phyloP scores from a whole-genome alignment of 208 protist species.

The Leishmania major region DNA sequence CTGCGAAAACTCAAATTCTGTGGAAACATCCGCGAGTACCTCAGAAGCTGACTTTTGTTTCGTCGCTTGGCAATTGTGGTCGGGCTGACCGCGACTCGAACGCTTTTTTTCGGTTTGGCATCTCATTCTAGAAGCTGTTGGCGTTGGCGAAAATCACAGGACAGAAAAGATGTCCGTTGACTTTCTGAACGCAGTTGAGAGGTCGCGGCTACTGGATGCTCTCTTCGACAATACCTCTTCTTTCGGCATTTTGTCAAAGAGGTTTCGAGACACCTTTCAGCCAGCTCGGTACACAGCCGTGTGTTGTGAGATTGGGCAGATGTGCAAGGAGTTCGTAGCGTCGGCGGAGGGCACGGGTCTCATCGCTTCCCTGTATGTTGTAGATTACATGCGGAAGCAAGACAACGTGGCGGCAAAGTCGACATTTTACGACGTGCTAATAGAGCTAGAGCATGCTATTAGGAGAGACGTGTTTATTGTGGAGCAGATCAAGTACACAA shows the following conservation, averaged over 20 bases:
- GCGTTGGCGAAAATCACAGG: not conserved
- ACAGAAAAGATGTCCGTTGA: conserved; percentile 21
- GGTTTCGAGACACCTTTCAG: conserved; percentile 58
- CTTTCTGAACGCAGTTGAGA: conserved; percentile 29
- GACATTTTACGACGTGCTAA: conserved; percentile 62
- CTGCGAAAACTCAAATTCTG: not conserved
- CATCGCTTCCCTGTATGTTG: conserved; percentile 52
- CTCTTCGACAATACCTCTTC: conserved; percentile 41
- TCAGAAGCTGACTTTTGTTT: not conserved
- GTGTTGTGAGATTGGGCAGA: conserved; percentile 34
- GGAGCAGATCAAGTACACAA: conserved; percentile 76
- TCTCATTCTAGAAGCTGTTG: not conserved
- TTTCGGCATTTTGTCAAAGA: conserved; percentile 46
- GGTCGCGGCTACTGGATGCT: conserved; percentile 27
- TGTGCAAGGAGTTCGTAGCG: conserved; percentile 48
- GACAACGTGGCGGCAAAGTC: conserved; percentile 58
- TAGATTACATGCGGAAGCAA: conserved; percentile 59
- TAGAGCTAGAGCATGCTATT: conserved; percentile 69
- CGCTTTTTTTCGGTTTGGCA: not conserved
- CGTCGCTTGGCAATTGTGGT: not conserved
- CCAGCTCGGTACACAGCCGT: conserved; percentile 43
- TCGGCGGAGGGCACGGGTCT: conserved; percentile 54
- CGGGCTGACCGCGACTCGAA: not conserved
- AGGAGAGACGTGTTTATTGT: conserved; percentile 63
- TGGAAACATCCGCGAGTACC: not conserved